Base-by-base conservation (phyloP, 2,329 filamentous ascomycete species). In the Diaporthe sp. region DNA sequence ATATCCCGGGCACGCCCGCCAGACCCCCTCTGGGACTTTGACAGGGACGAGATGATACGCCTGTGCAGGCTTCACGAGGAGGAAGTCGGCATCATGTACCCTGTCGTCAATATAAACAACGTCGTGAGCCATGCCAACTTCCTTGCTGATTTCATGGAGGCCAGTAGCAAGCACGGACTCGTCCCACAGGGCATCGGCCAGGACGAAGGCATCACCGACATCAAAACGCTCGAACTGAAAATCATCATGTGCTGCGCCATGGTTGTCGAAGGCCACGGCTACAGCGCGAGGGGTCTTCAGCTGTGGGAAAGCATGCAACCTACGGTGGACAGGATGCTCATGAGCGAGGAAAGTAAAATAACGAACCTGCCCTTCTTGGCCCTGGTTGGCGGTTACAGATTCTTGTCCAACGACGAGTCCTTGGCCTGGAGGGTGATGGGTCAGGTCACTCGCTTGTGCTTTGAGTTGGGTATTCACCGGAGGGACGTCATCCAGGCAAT, bases 11-110 rank as follows among this genome's bases (percentile, higher is more conserved):
- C 22, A 51, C 75, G 72, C 15, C 77, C 80, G 71, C 86, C 77
- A 88, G 96, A 98, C 81, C 95, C 95, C 0, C 90, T 98, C 39
- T 96, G 95, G 91, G 88, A 92, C 10, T 90, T 97, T 67, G 90
- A 90, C 72, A 92, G 93, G 80, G 92, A 95, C 49, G 95, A 98
- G 81, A 94, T 97, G 80, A 83, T 96, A 28, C 91, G 95, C 1
- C 85, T 98, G 19, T 95, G 94, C 78, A 89, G 91, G 19, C 87
- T 97, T 0, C 96, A 97, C 81, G 94, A 98, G 79, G 95, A 98
- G 80, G 96, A 98, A 82, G 93, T 97, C 80, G 95, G 95, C 58
- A 90, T 96, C 80, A 97, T 98, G 95, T 98, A 98, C 82, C 96
- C 96, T 0, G 90, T 98, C 5, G 84, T 98, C 62, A 90, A 94